Percentiles rank a stretch among this genome's conserved stretches.
Conservation (phyloP, 2,329 filamentous ascomycete species). For the Talaromyces piceae region DNA sequence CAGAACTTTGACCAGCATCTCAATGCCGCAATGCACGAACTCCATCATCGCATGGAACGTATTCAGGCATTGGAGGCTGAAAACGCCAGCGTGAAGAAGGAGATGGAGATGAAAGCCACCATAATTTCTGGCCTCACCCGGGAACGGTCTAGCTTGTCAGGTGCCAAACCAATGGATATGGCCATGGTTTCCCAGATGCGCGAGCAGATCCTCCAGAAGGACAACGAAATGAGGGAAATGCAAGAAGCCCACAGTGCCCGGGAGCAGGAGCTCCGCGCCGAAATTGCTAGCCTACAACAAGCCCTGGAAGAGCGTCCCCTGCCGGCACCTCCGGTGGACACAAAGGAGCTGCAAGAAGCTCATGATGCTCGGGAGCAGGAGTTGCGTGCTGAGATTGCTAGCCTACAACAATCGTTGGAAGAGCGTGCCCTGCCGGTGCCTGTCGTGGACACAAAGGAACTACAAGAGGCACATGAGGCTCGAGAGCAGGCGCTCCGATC, state of each 20-base stretch:
- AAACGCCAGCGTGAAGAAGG: constrained; percentile 74
- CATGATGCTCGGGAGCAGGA: constrained; percentile 70
- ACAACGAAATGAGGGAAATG: constrained; percentile 68
- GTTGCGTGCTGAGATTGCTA: constrained; percentile 63
- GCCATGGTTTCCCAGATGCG: constrained; percentile 80
- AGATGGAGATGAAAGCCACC: constrained; percentile 94
- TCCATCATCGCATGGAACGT: constrained; percentile 77
- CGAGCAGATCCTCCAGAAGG: constrained; percentile 79
- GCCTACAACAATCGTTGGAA: constrained; percentile 53
- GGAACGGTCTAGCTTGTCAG: constrained; percentile 83
- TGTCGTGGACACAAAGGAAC: constrained; percentile 64
- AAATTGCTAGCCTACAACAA: constrained; percentile 62
- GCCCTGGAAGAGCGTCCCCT: too few relatives aligned
- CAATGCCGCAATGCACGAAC: constrained; percentile 84
- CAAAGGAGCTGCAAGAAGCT: constrained; percentile 63
- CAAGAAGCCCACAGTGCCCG: constrained; percentile 64
- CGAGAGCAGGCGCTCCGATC: constrained; percentile 67
- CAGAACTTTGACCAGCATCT: constrained; percentile 90
- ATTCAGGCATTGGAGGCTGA: constrained; percentile 86
- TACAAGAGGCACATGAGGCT: constrained; percentile 64
- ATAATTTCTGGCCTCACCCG: constrained; percentile 92
- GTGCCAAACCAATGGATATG: constrained; percentile 75
- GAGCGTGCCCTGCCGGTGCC: too few relatives aligned
- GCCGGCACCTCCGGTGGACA: too few relatives aligned
- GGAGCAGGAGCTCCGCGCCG: constrained; percentile 65